phyloP scores from a whole-genome alignment of 2,329 filamentous ascomycete genomes.

The Phialophora expanda region DNA sequence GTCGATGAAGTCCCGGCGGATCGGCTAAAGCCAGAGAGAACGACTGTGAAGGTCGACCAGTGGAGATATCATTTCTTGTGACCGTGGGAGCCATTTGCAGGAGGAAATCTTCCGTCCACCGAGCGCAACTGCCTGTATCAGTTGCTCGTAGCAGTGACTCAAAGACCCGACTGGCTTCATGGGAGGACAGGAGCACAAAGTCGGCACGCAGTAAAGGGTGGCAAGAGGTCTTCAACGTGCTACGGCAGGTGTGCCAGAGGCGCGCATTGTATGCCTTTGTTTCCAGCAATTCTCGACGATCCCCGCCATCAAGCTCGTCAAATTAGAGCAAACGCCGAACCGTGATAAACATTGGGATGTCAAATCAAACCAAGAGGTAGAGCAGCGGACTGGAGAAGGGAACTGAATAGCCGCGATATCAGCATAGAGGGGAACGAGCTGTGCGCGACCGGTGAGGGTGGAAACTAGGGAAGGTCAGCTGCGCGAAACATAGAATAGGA shows the following conservation, averaged over 20 bases:
- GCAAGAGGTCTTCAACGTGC: background rate
- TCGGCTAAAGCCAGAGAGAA: background rate
- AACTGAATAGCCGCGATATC: background rate
- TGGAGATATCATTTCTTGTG: background rate
- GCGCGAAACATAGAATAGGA: background rate
- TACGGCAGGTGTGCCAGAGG: background rate
- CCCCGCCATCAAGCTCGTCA: background rate
- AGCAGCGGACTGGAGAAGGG: background rate
- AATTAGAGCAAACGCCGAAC: background rate
- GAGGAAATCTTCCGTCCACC: background rate
- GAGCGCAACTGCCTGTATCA: background rate
- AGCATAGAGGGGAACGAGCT: constrained; percentile 1
- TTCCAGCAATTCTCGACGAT: background rate
- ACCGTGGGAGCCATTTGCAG: background rate
- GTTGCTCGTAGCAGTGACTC: background rate
- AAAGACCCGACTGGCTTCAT: background rate
- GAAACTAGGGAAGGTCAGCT: constrained; percentile 24
- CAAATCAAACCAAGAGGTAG: background rate
- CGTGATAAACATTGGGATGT: background rate
- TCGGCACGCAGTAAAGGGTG: background rate
- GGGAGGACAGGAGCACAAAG: background rate
- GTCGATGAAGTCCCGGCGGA: background rate
- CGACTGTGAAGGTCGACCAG: background rate
- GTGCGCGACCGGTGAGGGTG: constrained; percentile 6
- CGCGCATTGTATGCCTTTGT: background rate